Evolutionary conservation across 768 basidiomycete genomes (phyloP).

Genomic region (Bullera alba): DNA sequence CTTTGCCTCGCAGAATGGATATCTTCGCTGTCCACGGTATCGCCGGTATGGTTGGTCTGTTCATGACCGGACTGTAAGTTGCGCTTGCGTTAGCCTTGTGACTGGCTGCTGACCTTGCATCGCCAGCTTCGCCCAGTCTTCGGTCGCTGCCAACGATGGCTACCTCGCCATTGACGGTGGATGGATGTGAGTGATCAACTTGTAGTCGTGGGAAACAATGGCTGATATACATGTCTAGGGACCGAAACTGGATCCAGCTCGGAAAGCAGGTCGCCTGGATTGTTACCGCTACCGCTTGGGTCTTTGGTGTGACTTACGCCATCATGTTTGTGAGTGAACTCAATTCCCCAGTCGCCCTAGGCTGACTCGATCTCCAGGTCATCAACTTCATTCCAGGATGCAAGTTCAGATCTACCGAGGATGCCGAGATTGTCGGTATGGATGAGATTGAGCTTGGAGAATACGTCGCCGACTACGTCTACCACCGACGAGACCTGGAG

Average conservation of each 20-base stretch:
- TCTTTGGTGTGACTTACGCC: slow-evolving; percentile 42
- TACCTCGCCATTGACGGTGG: slow-evolving; percentile 60
- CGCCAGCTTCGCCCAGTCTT: slow-evolving; percentile 60
- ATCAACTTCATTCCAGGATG: slow-evolving; percentile 83
- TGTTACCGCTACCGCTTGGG: slow-evolving; percentile 43
- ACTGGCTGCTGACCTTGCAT: slow-evolving; percentile 1
- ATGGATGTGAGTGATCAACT: slow-evolving; percentile 56
- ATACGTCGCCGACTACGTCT: slow-evolving; percentile 44
- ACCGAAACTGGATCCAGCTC: slow-evolving; percentile 58
- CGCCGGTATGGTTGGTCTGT: slow-evolving; percentile 46
- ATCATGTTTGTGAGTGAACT: slow-evolving; percentile 38
- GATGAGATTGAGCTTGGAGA: slow-evolving; percentile 52
- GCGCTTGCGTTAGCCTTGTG: neutral
- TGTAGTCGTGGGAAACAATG: slow-evolving; percentile 49
- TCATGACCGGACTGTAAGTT: slow-evolving; percentile 63
- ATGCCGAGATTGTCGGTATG: slow-evolving; percentile 61
- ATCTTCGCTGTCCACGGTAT: slow-evolving; percentile 64
- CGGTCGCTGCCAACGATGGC: slow-evolving; percentile 75
- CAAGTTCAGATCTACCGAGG: slow-evolving; percentile 54
- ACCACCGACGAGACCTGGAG: slow-evolving; percentile 41
- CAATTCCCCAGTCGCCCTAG: neutral
- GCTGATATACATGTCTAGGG: slow-evolving; percentile 12
- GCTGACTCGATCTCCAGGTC: slow-evolving; percentile 55
- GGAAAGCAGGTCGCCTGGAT: slow-evolving; percentile 66
- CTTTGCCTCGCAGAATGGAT: slow-evolving; percentile 49